A percentile compares a stretch with the other conserved stretches of the same genome.
phyloP scores from a whole-genome alignment of 805 yeast species.

The Kodamaea jinghongensis region DNA sequence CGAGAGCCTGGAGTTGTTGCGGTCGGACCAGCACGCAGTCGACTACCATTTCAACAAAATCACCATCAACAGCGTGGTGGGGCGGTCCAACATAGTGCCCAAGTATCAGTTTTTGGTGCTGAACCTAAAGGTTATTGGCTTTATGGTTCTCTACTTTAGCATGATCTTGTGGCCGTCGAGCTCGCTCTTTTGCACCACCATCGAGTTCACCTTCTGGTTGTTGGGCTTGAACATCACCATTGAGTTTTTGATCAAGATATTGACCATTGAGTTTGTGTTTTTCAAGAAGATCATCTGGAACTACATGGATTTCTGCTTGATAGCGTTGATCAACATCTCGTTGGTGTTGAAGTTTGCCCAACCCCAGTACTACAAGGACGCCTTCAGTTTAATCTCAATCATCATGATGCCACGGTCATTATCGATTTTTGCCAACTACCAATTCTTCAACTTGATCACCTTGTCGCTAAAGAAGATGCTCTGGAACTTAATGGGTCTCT shows the following conservation, averaged over 20 bases:
- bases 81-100: conserved; percentile 36
- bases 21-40: conserved; percentile 17
- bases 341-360: conserved; percentile 21
- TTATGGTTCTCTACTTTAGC: conserved; percentile 30
- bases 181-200: conserved; percentile 10
- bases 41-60: conserved; percentile 32
- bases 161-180: conserved; percentile 19
- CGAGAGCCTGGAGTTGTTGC: conserved; percentile 17
- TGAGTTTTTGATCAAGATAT: conserved; percentile 44
- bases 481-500: conserved; percentile 48
- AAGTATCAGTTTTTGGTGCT: conserved; percentile 41
- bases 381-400: conserved; percentile 45
- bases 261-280: conserved; percentile 44
- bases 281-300: conserved; percentile 54
- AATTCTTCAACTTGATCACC: conserved; percentile 50
- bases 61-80: conserved; percentile 28
- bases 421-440: conserved; percentile 49
- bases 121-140: conserved; percentile 31
- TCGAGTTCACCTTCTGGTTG: conserved; percentile 42
- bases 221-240: conserved; percentile 47
- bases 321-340: conserved; percentile 36
- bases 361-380: conserved; percentile 25
- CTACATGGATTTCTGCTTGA: conserved; percentile 43
- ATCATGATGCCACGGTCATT: conserved; percentile 49
- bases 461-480: conserved; percentile 51